Evolutionary conservation across 2,329 filamentous ascomycete genomes (phyloP).

Genomic region (Botrytis fabae): DNA sequence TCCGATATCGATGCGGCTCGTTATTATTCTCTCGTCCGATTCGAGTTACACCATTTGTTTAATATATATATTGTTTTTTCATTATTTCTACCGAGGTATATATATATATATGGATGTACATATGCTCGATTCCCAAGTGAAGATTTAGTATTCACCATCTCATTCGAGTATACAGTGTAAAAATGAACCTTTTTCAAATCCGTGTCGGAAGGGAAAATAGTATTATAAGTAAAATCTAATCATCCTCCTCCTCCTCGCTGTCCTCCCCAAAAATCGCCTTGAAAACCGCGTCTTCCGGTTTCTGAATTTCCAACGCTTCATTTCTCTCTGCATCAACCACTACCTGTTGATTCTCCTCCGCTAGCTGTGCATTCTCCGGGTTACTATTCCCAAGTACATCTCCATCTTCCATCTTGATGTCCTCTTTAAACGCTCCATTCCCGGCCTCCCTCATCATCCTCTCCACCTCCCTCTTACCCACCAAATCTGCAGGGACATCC

Average conservation of each 20-base stretch:
- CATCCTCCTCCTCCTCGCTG: constrained; percentile 53
- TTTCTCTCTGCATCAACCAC: constrained; percentile 73
- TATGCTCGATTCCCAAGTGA: too few species aligned
- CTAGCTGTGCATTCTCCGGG: neutral
- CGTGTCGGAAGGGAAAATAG: too few species aligned
- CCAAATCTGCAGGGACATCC: constrained; percentile 46
- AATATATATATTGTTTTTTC: too few species aligned
- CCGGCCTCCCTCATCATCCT: constrained; percentile 52
- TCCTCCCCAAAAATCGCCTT: constrained; percentile 92
- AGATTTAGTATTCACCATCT: too few species aligned
- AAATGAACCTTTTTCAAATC: too few species aligned
- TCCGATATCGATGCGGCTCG: too few species aligned
- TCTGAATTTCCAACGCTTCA: constrained; percentile 71
- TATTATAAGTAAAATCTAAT: too few species aligned
- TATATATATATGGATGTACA: too few species aligned
- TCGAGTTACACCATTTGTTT: too few species aligned
- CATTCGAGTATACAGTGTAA: too few species aligned
- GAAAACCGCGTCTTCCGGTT: constrained; percentile 79
- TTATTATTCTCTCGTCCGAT: too few species aligned
- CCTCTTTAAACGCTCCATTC: constrained; percentile 34
- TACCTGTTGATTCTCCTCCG: constrained; percentile 28
- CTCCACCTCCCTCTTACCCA: constrained; percentile 56
- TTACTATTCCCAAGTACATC: neutral
- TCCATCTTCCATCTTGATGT: constrained; percentile 28
- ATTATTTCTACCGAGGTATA: too few species aligned